Evolutionary conservation across 106 monocot genomes (phyloP).

Genomic region (Dendrobium catenatum): DNA sequence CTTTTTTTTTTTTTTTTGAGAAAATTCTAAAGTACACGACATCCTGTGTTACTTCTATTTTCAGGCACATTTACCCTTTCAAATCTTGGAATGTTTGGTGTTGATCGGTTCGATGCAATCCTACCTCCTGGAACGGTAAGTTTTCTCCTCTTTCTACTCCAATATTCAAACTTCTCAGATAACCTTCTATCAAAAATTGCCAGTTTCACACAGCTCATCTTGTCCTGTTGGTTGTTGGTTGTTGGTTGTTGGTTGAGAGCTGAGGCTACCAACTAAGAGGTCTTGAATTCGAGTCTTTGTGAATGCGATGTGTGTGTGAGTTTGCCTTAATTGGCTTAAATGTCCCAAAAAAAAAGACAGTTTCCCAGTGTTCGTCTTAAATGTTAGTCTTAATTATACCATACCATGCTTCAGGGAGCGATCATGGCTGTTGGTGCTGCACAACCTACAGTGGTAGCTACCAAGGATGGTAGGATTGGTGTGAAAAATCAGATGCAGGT

Average conservation of each 20-base stretch:
- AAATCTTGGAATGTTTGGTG: slow-evolving; percentile 91
- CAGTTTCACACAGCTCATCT: not conserved
- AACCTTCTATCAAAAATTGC: not conserved
- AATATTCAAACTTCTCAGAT: not conserved
- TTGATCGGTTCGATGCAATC: slow-evolving; percentile 86
- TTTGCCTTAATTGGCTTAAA: too few species aligned
- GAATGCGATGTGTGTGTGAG: too few species aligned
- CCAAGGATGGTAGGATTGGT: slow-evolving; percentile 68
- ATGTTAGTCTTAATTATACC: not conserved
- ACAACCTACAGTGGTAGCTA: slow-evolving; percentile 58
- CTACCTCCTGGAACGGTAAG: slow-evolving; percentile 83
- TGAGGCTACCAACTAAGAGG: too few species aligned
- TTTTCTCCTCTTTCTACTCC: not conserved
- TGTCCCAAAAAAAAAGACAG: not conserved
- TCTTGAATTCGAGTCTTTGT: too few species aligned
- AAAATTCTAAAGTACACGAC: too few species aligned
- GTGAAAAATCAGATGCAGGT: slow-evolving; percentile 94
- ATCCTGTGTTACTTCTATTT: not conserved
- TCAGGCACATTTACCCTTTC: slow-evolving; percentile 88
- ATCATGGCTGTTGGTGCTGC: slow-evolving; percentile 95
- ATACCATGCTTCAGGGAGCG: slow-evolving; percentile 46
- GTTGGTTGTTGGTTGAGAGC: too few species aligned
- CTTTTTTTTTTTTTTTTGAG: too few species aligned
- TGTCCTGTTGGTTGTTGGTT: too few species aligned
- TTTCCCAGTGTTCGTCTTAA: slow-evolving; percentile 7